Evolutionary conservation across 2,329 filamentous ascomycete species (phyloP).

Genomic region (Arthrobotrys musiformis): DNA sequence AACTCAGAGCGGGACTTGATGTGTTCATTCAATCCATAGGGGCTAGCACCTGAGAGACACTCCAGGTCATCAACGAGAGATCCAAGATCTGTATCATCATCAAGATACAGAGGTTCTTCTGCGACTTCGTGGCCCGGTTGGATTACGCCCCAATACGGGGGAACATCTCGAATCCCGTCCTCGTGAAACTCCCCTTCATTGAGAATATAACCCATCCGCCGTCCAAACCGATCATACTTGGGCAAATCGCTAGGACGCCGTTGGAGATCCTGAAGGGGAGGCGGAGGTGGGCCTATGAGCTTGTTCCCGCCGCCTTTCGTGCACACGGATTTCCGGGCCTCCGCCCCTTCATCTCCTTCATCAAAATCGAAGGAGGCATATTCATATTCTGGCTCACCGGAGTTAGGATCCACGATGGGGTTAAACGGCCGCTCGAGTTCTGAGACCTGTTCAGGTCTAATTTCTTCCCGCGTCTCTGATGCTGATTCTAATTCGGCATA

Average conservation of each 20-base stretch:
- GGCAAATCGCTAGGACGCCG: constrained; percentile 14
- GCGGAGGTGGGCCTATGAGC: neutral
- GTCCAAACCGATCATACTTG: constrained; percentile 9
- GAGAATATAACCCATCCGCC: constrained; percentile 13
- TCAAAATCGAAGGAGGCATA: constrained; percentile 36
- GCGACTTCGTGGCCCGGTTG: constrained; percentile 28
- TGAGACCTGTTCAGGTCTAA: neutral
- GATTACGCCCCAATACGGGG: constrained; percentile 31
- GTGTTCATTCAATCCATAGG: neutral
- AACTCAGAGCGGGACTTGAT: neutral
- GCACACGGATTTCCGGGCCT: neutral
- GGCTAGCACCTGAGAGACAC: neutral
- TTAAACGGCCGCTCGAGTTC: neutral
- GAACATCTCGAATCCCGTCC: neutral
- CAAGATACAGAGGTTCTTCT: constrained; percentile 28
- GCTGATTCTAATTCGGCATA: neutral
- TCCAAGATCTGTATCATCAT: neutral
- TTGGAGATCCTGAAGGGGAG: neutral
- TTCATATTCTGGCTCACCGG: constrained; percentile 35
- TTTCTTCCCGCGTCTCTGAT: neutral
- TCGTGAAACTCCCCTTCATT: neutral
- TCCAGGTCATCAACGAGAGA: neutral
- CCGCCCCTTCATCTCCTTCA: neutral
- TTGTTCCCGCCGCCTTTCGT: neutral
- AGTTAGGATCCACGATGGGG: neutral